A percentile compares a stretch with the other conserved stretches of the same genome.
Conservation (phyloP, 2,329 filamentous ascomycete species). For the Thelonectria rubi region DNA sequence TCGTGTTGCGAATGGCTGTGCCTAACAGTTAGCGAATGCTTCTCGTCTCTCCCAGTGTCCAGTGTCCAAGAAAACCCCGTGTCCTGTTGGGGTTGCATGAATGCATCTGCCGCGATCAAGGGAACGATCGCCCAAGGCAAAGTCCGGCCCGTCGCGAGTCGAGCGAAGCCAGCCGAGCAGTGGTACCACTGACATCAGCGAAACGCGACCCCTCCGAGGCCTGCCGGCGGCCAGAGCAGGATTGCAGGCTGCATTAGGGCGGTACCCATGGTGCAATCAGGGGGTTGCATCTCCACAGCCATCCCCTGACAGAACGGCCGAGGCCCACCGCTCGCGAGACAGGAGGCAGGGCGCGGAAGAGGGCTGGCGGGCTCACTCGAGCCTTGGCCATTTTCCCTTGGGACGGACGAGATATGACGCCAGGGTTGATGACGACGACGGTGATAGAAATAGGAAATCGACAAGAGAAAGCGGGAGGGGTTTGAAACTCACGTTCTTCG, state of each 20-base stretch:
- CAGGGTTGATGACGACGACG: conserved; percentile 15
- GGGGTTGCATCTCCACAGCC: conserved; percentile 35
- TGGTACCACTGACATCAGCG: conserved; percentile 34
- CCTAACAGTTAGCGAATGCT: conserved; percentile 36
- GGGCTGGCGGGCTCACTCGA: conserved; percentile 31
- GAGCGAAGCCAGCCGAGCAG: conserved; percentile 11
- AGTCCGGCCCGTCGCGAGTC: conserved; percentile 21
- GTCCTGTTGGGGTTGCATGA: conserved; percentile 22
- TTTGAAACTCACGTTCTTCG: conserved; percentile 82
- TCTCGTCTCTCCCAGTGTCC: no score
- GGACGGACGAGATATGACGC: conserved; percentile 10
- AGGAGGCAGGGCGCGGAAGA: conserved; percentile 12
- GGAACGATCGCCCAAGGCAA: conserved; percentile 33
- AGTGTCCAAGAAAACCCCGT: conserved; percentile 6
- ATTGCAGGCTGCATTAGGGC: conserved; percentile 31
- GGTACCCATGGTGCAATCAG: conserved; percentile 34
- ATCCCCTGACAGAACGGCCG: conserved; percentile 24
- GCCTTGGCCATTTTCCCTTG: conserved; percentile 18
- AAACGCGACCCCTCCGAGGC: conserved; percentile 20
- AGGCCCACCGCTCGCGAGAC: conserved; percentile 33
- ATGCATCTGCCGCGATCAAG: conserved; percentile 32
- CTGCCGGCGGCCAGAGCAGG: conserved; percentile 26
- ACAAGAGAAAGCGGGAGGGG: conserved; percentile 18
- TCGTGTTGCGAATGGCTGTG: conserved; percentile 92
- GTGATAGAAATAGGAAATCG: conserved; percentile 4